Evolutionary conservation across 345 rosid species (phyloP).

Genomic region (Eucalyptus rudis): DNA sequence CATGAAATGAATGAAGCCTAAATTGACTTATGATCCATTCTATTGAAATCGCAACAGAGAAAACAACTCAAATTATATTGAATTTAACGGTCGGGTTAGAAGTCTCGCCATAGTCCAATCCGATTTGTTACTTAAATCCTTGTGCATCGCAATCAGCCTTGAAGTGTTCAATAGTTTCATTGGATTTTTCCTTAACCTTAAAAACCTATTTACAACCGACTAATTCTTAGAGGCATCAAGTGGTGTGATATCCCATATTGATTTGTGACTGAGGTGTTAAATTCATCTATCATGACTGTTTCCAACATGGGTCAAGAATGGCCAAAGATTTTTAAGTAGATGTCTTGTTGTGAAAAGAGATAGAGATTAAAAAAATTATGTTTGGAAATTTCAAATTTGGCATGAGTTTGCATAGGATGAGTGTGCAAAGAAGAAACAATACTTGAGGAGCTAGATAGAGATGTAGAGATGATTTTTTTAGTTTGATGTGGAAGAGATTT

Average conservation of each 20-base stretch:
- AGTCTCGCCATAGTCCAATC: neutral
- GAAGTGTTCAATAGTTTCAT: neutral
- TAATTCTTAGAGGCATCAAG: neutral
- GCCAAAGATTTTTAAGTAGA: neutral
- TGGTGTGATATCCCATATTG: neutral
- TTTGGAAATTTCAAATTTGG: neutral
- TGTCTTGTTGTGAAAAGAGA: neutral
- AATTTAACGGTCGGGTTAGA: neutral
- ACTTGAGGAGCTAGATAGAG: neutral
- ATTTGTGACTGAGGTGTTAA: neutral
- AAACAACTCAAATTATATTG: accelerated
- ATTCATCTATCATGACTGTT: neutral
- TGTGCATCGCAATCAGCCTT: neutral
- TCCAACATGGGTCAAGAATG: neutral
- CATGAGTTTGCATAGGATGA: neutral
- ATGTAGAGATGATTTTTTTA: neutral
- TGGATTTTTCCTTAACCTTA: neutral
- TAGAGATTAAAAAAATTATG: too few species aligned
- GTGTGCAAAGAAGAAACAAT: neutral
- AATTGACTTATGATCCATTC: neutral
- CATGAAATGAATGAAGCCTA: too few species aligned
- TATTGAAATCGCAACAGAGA: neutral
- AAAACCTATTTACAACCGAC: neutral
- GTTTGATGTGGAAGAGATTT: neutral
- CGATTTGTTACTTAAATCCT: neutral